A percentile compares a stretch with the other conserved stretches of the same genome.
phyloP scores from a whole-genome alignment of 805 yeast species.

The Pichia sporocuriosa region DNA sequence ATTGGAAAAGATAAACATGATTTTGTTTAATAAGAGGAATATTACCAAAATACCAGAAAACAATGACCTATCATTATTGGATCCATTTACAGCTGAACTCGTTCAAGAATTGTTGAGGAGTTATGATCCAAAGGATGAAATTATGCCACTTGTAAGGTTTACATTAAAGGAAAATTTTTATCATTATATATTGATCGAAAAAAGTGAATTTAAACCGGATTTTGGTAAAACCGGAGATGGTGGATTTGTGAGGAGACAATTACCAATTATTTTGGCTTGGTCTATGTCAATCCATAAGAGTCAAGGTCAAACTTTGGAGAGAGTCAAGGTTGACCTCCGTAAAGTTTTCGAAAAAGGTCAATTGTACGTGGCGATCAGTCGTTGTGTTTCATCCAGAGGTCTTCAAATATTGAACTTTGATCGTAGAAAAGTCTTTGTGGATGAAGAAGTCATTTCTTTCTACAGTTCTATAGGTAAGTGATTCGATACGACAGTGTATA shows the following conservation, averaged over 20 bases:
- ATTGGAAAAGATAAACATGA: conserved; percentile 9
- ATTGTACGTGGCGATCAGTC: conserved; percentile 73
- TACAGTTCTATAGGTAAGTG: conserved; percentile 37
- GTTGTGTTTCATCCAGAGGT: conserved; percentile 64
- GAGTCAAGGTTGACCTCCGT: conserved; percentile 62
- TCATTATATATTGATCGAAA: conserved; percentile 26
- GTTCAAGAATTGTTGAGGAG: conserved; percentile 19
- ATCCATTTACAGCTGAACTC: conserved; percentile 8
- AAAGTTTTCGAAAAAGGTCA: conserved; percentile 75
- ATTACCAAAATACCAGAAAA: conserved; percentile 1
- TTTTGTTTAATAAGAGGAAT: conserved; percentile 1
- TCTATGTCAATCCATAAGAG: conserved; percentile 80
- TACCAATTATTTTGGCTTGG: conserved; percentile 74
- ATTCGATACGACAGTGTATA: no score
- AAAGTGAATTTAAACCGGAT: conserved; percentile 32
- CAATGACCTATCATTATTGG: conserved; percentile 8
- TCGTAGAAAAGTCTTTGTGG: conserved; percentile 49
- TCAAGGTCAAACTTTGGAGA: conserved; percentile 74
- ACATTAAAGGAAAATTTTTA: conserved; percentile 26
- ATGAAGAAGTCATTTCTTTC: conserved; percentile 54
- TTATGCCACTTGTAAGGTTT: conserved; percentile 44
- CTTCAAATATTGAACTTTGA: conserved; percentile 63
- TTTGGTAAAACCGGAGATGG: conserved; percentile 12
- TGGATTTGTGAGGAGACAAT: conserved; percentile 41
- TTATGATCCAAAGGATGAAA: conserved; percentile 17